phyloP scores from a whole-genome alignment of 345 rosid genomes.

The Citrus unshiu region DNA sequence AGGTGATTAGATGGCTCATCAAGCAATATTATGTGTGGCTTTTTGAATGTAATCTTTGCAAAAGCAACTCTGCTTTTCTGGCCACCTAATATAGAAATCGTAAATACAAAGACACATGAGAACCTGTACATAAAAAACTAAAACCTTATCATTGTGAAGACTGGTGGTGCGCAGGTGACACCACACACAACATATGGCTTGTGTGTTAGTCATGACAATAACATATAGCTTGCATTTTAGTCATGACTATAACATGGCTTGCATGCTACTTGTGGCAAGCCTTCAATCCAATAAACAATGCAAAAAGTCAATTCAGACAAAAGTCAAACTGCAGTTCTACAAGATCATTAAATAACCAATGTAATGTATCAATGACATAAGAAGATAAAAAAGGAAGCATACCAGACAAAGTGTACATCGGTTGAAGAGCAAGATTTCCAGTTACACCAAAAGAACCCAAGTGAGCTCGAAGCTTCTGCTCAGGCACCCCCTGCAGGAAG shows the following conservation, averaged over 20 bases:
- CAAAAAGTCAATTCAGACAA: not conserved
- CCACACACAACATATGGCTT: not conserved
- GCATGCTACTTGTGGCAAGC: not conserved
- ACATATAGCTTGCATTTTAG: too few species aligned
- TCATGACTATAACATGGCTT: not conserved
- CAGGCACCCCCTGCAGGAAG: conserved; percentile 84
- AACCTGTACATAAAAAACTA: not conserved
- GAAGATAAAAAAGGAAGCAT: conserved; percentile 9
- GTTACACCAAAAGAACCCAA: conserved; percentile 97
- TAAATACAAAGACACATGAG: not conserved
- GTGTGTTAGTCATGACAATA: not conserved
- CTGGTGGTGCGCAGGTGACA: not conserved
- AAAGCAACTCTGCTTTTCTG: conserved; percentile 99
- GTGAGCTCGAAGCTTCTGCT: conserved; percentile 88
- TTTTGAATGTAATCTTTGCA: conserved; percentile 97
- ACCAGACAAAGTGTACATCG: conserved; percentile 99
- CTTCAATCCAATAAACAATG: not conserved
- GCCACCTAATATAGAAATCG: conserved; percentile 56
- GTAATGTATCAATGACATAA: not conserved
- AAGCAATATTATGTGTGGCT: conserved; percentile 65
- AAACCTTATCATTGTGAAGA: not conserved
- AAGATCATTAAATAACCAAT: not conserved
- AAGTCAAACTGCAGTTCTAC: not conserved
- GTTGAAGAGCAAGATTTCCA: conserved; percentile 98
- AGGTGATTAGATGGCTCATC: conserved; percentile 11